These are phyloP conservation scores for Yamadazyma atmosphaerica DNA, from an alignment of 1,139 yeast species.

Conservation along the genomic window DNA sequence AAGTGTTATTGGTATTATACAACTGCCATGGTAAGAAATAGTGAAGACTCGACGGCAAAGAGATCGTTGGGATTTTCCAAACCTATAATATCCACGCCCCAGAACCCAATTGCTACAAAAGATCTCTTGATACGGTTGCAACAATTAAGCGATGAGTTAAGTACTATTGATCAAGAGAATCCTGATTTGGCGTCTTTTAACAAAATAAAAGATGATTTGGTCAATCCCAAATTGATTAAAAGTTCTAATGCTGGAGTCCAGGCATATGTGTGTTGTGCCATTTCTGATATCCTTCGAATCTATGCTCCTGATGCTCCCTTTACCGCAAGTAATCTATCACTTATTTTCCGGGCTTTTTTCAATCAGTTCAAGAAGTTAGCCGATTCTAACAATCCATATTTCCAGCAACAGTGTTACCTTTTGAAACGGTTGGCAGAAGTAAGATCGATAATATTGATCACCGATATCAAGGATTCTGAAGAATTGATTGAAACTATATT, in stretches of 20 bases:
- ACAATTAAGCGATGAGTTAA: slow-evolving; percentile 59
- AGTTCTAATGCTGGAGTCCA: slow-evolving; percentile 72
- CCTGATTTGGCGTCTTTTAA: slow-evolving; percentile 48
- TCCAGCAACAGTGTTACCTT: slow-evolving; percentile 64
- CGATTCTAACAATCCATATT: slow-evolving; percentile 64
- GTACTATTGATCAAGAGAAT: slow-evolving; percentile 60
- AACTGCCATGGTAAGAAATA: neutral
- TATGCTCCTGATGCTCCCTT: slow-evolving; percentile 94
- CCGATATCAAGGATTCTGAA: slow-evolving; percentile 70
- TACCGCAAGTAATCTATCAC: slow-evolving; percentile 60
- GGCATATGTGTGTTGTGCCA: slow-evolving; percentile 69
- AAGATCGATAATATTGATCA: slow-evolving; percentile 72
- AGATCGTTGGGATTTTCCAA: slow-evolving; percentile 29
- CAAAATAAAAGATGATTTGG: slow-evolving; percentile 50
- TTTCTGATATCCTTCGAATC: slow-evolving; percentile 73
- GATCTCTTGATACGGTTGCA: slow-evolving; percentile 49
- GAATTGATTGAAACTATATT: slow-evolving; percentile 57
- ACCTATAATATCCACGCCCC: slow-evolving; percentile 54
- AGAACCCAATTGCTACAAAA: slow-evolving; percentile 56
- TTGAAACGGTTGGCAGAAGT: slow-evolving; percentile 75
- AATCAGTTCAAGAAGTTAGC: slow-evolving; percentile 59
- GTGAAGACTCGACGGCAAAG: neutral
- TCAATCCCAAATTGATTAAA: slow-evolving; percentile 56
- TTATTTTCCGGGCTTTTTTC: slow-evolving; percentile 63
- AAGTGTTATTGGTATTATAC: neutral